Conservation (phyloP, 78 protist genomes). For the Dictyostelium purpureum region DNA sequence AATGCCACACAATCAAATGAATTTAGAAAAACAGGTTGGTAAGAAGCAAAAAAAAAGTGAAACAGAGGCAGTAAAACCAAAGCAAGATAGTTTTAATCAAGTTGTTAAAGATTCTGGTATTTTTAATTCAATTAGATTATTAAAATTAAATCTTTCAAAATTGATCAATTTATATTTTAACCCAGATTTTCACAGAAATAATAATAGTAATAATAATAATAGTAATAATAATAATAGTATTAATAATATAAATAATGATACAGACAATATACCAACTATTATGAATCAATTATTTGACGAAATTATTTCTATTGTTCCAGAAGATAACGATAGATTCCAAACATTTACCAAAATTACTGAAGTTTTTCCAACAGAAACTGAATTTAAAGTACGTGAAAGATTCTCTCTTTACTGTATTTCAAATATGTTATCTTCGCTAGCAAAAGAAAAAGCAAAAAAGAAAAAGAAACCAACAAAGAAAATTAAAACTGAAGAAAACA, state of each 20-base stretch:
- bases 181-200: not conserved
- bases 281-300: not conserved
- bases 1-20: not conserved
- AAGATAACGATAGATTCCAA: not conserved
- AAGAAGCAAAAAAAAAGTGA: not conserved
- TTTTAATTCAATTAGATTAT: not conserved
- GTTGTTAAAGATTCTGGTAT: not conserved
- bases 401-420: slow-evolving; percentile 24
- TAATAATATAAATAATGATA: not conserved
- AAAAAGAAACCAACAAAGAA: not conserved
- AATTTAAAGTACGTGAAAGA: not conserved
- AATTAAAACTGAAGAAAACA: too few relatives aligned
- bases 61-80: not conserved
- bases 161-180: not conserved
- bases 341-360: slow-evolving; percentile 3
- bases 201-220: not conserved
- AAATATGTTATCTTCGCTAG: slow-evolving; percentile 9
- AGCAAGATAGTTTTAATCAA: not conserved
- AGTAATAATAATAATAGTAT: not conserved
- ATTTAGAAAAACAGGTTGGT: not conserved
- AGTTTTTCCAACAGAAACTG: not conserved
- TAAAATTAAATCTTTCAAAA: not conserved
- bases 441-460: not conserved
- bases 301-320: not conserved
- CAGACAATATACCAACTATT: not conserved